Percentiles rank a stretch among this genome's conserved stretches.
Conservation (phyloP, 495 filamentous ascomycete species). For the Rostrohypoxylon terebratum region DNA sequence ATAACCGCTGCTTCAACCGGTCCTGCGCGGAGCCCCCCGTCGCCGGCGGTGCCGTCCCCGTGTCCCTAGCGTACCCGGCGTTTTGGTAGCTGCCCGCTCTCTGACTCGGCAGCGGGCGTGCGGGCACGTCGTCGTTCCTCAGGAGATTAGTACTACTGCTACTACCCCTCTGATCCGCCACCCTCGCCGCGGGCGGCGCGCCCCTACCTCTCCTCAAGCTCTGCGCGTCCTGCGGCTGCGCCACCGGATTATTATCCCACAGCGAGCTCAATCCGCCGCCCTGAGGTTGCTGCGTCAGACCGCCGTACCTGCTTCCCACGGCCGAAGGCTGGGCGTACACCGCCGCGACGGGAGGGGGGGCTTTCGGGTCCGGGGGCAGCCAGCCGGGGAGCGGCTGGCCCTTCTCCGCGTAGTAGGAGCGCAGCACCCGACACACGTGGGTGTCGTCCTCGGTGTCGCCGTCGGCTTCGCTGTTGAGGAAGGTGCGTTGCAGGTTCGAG, state of each 20-base stretch:
- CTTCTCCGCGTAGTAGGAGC: constrained; percentile 93
- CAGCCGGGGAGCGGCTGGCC: constrained; percentile 83
- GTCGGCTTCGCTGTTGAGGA: constrained; percentile 82
- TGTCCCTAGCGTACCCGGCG: constrained; percentile 43
- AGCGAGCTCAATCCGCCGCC: constrained; percentile 72
- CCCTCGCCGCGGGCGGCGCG: constrained; percentile 45
- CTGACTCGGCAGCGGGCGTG: constrained; percentile 77
- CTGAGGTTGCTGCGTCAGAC: constrained; percentile 53
- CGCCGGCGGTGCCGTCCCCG: constrained; percentile 53
- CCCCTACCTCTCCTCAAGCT: constrained; percentile 65
- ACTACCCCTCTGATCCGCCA: constrained; percentile 47
- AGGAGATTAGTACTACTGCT: constrained; percentile 48
- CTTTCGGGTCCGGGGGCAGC: constrained; percentile 89
- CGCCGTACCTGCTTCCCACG: constrained; percentile 65
- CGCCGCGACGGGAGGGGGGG: constrained; percentile 64
- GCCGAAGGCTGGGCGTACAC: constrained; percentile 64
- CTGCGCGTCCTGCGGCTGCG: constrained; percentile 62
- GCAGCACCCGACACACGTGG: constrained; percentile 93
- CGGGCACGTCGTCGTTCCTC: constrained; percentile 53
- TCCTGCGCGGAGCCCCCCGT: constrained; percentile 59
- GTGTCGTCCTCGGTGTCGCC: constrained; percentile 95
- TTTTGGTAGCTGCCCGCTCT: constrained; percentile 77
- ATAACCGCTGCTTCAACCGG: constrained; percentile 63
- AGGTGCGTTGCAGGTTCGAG: constrained; percentile 80
- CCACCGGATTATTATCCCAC: constrained; percentile 73